Evolutionary conservation across 768 basidiomycete species (phyloP).

Genomic region (Russula olivacea): DNA sequence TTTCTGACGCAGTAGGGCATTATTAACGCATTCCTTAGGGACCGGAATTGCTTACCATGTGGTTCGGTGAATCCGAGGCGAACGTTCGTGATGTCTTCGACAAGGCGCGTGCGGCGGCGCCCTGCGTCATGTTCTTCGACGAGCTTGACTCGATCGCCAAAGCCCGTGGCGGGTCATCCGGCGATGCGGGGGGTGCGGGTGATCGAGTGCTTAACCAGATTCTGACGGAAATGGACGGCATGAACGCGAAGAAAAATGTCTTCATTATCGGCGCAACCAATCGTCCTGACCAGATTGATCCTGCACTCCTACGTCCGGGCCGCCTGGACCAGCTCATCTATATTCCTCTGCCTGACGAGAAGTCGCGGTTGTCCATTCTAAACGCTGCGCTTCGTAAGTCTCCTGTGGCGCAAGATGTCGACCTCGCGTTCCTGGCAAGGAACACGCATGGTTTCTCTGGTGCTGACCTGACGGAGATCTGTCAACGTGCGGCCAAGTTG

Average conservation of each 20-base stretch:
- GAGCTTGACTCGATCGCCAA: constrained; percentile 99
- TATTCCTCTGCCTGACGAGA: constrained; percentile 96
- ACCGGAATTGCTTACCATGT: constrained; percentile 97
- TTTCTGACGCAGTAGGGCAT: background rate
- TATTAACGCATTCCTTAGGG: constrained; percentile 44
- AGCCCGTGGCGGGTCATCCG: constrained; percentile 78
- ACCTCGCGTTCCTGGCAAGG: constrained; percentile 83
- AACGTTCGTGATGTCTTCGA: constrained; percentile 99
- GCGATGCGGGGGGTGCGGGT: constrained; percentile 93
- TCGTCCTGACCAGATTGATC: constrained; percentile 92
- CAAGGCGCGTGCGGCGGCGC: constrained; percentile 98
- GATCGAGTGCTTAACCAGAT: constrained; percentile 98
- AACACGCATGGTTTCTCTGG: constrained; percentile 97
- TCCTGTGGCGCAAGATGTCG: constrained; percentile 76
- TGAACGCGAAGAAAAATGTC: constrained; percentile 99
- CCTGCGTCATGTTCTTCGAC: constrained; percentile 99
- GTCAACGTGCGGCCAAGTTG: constrained; percentile 94
- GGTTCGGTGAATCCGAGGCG: constrained; percentile 99
- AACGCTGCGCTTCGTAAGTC: constrained; percentile 88
- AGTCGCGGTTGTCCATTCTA: constrained; percentile 86
- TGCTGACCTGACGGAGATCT: constrained; percentile 99
- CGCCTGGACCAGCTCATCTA: constrained; percentile 99
- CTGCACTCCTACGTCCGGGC: constrained; percentile 90
- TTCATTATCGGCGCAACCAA: constrained; percentile 98
- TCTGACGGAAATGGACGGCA: constrained; percentile 97